phyloP scores from a whole-genome alignment of 192 early-diverging fungal species.

The Geosiphon pyriformis region DNA sequence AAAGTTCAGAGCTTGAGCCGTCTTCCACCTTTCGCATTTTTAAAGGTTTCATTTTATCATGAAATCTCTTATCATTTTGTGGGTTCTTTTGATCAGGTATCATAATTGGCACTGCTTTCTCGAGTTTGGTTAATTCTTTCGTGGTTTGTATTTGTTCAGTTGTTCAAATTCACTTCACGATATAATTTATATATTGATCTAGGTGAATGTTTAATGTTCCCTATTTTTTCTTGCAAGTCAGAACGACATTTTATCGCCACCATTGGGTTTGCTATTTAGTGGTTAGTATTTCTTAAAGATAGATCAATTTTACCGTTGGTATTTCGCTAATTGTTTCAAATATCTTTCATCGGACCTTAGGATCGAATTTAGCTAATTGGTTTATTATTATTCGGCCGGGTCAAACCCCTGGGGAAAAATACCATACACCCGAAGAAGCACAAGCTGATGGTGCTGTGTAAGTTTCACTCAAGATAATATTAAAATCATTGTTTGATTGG shows the following conservation, averaged over 20 bases:
- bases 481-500: too few relatives aligned
- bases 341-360: conserved; percentile 1
- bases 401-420: background rate
- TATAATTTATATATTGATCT: background rate
- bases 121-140: conserved; percentile 30
- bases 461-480: conserved; percentile 2
- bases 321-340: background rate
- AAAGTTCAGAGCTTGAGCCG: too few relatives aligned
- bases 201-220: too few relatives aligned
- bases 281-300: conserved; percentile 22
- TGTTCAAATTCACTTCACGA: too few relatives aligned
- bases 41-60: too few relatives aligned
- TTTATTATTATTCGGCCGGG: conserved; percentile 37
- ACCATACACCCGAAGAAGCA: conserved; percentile 31
- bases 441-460: conserved; percentile 37
- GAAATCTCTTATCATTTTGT: too few relatives aligned
- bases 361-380: conserved; percentile 39
- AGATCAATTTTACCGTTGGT: background rate
- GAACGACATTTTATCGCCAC: conserved; percentile 38
- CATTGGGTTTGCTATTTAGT: conserved; percentile 36
- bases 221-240: background rate
- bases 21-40: too few relatives aligned
- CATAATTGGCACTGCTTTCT: conserved; percentile 39
- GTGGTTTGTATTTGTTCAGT: conserved; percentile 26
- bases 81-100: conserved; percentile 28